Percentiles rank a stretch among this genome's conserved stretches.
Conservation (phyloP, 176 grass and related monocot genomes). For the Tillandsia fasciculata region DNA sequence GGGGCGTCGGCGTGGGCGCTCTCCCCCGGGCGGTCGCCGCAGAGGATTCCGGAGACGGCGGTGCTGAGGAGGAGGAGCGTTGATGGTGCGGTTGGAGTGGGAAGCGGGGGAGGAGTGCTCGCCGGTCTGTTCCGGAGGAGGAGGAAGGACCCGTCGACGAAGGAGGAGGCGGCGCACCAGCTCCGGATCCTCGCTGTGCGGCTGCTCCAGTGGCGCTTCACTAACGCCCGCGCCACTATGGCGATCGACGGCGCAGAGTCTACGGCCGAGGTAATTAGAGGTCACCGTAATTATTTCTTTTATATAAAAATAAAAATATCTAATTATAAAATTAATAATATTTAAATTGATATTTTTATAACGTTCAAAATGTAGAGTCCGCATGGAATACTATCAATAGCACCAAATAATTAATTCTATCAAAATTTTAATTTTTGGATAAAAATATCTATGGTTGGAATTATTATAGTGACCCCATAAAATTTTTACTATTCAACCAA, state of each 20-base stretch:
- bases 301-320: background rate
- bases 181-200: slow-evolving; percentile 40
- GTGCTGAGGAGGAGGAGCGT: slow-evolving; percentile 18
- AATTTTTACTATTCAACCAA: no score
- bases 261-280: slow-evolving; percentile 46
- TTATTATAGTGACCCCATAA: no score
- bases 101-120: slow-evolving; percentile 12
- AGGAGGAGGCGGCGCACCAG: slow-evolving; percentile 55
- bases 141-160: slow-evolving; percentile 34
- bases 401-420: no score
- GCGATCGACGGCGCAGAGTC: slow-evolving; percentile 33
- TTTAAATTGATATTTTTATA: no score
- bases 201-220: slow-evolving; percentile 74
- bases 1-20: slow-evolving; percentile 24
- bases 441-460: no score
- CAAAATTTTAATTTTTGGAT: no score
- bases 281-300: background rate
- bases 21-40: slow-evolving; percentile 18
- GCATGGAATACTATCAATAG: no score
- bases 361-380: no score
- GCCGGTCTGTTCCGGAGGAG: slow-evolving; percentile 32
- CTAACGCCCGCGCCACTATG: slow-evolving; percentile 52
- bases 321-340: no score
- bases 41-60: background rate
- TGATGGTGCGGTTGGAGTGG: slow-evolving; percentile 11